Evolutionary conservation across 1,284 basidiomycete species (phyloP), one percentile per base, ranked within the genome.

Genomic region (Naganishia sp.): DNA sequence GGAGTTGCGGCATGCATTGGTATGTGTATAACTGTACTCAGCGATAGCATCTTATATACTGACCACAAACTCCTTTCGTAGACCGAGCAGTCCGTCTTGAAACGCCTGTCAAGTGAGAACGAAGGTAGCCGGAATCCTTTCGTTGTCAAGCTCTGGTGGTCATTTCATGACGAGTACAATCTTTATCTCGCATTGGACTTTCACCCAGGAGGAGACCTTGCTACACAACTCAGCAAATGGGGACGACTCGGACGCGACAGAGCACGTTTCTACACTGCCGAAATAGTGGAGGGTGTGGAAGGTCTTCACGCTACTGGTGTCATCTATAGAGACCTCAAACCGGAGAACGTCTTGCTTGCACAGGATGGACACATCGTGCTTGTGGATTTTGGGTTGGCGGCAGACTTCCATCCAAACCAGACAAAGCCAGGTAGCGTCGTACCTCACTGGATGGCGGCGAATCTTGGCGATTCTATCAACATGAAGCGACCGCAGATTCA

Each of bases 101-200:
- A 90, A 79, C 84, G 90, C 59, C 94, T 97, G 88, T 80, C 82
- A 5, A 74, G 74, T 28, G 87, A 89, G 1, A 86, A 86, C 9
- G 86, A 90, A 73, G 64, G 55, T 6, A 81, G 84, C 68, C 84
- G 84, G 72, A 93, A 95, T 77, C 92, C 92, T 4, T 98, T 97
- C 78, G 89, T 97, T 65, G 92, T 96, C 66, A 90, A 89, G 76
- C 85, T 98, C 15, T 91, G 92, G 86, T 94, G 90, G 88, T 90
- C 90, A 78, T 97, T 97, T 82, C 92, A 95, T 77, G 94, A 97
- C 80, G 88, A 89, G 78, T 92, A 95, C 78, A 94, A 95, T 76
- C 81, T 97, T 67, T 96, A 93, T 71, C 72, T 79, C 53, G 76
- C 77, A 28, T 74, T 77, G 70, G 68, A 69, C 52, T 67, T 68